Evolutionary conservation across 2,329 filamentous ascomycete genomes (phyloP), one percentile per base, ranked within the genome.

Genomic region (Tolypocladium sp.): DNA sequence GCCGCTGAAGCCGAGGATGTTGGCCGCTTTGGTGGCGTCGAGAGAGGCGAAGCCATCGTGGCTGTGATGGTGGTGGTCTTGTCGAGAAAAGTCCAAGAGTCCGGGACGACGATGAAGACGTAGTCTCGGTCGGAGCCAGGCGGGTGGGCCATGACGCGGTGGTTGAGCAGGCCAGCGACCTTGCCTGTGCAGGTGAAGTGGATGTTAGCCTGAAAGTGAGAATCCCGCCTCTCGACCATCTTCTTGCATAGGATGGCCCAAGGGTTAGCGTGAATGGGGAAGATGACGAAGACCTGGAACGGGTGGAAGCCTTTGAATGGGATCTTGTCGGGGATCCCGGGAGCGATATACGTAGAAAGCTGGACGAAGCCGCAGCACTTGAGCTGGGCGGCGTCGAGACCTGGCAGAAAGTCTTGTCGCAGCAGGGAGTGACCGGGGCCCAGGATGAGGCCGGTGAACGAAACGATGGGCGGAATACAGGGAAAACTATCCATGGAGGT

Each of bases 21-120:
- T 58, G 22, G 57, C 22, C 22, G 57, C 41, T 58, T 58, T 58
- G 51, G 57, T 52, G 51, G 52, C 25, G 57, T 58, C 35, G 56
- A 9, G 35, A 53, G 35, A 42, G 22, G 15, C 44, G 20, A 58
- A 22, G 35, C 44, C 10, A 20, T 3, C 7, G 44, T 15, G 44
- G 20, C 7, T 30, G 20, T 4, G 22, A 4, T 13, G 41, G 41
- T 49, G 22, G 22, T 46, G 55, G 41, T 27, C 25, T 37, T 49
- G 40, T 57, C 55, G 25, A 27, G 55, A 35, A 49, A 49, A 25
- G 44, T 49, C 44, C 22, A 49, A 30, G 44, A 10, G 13, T 49
- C 44, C 2, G 44, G 44, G 7, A 49, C 44, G 22, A 49, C 22
- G 10, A 49, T 49, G 44, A 49, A 49, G 15, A 49, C 44, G 44